Percentiles rank a stretch among this genome's conserved stretches.
Evolutionary conservation across 2,329 filamentous ascomycete genomes (phyloP).

Genomic region (Atkinsonella hypoxylon): DNA sequence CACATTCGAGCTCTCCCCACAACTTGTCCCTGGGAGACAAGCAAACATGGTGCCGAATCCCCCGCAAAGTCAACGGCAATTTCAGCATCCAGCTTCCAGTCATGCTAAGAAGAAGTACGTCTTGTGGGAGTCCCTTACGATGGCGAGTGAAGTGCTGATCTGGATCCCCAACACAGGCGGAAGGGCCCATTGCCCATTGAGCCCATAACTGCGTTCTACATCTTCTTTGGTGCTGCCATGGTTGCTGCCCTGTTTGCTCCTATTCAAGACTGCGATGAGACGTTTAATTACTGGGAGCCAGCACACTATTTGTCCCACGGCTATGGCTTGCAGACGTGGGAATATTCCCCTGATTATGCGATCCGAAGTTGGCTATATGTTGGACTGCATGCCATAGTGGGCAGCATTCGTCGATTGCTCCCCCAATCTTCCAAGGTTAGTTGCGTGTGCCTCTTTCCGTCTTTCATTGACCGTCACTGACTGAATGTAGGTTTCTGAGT

Average conservation of each 20-base stretch:
- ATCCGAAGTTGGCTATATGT: slow-evolving; percentile 95
- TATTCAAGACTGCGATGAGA: slow-evolving; percentile 96
- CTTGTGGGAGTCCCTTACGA: background rate
- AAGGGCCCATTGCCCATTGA: slow-evolving; percentile 51
- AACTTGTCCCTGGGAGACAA: slow-evolving; percentile 6
- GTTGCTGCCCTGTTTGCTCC: slow-evolving; percentile 73
- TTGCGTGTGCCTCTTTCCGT: background rate
- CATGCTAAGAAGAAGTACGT: slow-evolving; percentile 41
- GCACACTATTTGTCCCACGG: slow-evolving; percentile 88
- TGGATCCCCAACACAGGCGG: slow-evolving; percentile 20
- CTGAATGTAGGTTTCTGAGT: slow-evolving; percentile 48
- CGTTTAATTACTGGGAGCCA: slow-evolving; percentile 99
- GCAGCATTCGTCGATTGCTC: slow-evolving; percentile 52
- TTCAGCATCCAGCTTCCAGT: slow-evolving; percentile 34
- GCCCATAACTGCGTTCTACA: slow-evolving; percentile 66
- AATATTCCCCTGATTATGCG: slow-evolving; percentile 89
- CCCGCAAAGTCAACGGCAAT: slow-evolving; percentile 21
- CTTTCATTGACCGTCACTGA: background rate
- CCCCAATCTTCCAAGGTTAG: slow-evolving; percentile 47
- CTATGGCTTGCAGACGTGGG: slow-evolving; percentile 94
- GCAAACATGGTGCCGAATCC: slow-evolving; percentile 28
- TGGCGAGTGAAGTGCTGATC: background rate
- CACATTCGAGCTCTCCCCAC: slow-evolving; percentile 7
- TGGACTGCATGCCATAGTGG: slow-evolving; percentile 61
- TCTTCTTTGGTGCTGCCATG: slow-evolving; percentile 63